Conservation (phyloP, 2,329 filamentous ascomycete species). For the Apiospora sp. region DNA sequence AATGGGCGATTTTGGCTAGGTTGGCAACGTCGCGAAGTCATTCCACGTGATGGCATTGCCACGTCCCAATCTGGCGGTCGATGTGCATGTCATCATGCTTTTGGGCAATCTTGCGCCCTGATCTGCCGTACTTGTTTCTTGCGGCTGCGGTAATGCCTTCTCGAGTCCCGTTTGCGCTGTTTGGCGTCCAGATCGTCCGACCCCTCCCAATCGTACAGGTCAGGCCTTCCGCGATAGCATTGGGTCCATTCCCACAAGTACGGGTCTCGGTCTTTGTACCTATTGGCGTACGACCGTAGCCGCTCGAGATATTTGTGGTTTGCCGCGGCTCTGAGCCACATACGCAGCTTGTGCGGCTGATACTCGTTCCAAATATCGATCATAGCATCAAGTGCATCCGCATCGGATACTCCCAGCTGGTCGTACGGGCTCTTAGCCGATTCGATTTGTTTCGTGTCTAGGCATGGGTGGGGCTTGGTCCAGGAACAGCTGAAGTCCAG, state of each 20-base stretch:
- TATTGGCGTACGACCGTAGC: neutral
- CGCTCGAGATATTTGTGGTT: neutral
- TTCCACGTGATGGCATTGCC: neutral
- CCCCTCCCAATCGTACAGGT: conserved; percentile 7
- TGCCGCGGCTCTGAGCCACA: neutral
- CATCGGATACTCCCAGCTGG: neutral
- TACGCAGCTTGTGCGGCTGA: neutral
- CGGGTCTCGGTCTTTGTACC: neutral
- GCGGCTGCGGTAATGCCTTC: neutral
- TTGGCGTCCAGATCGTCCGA: neutral
- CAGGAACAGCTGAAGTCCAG: conserved; percentile 29
- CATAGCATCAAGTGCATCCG: neutral
- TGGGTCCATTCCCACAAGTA: neutral
- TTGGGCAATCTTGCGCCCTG: too few species aligned
- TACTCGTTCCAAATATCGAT: neutral
- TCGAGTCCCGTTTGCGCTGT: neutral
- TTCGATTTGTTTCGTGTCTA: neutral
- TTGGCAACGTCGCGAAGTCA: conserved; percentile 4
- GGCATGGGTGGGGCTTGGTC: conserved; percentile 26
- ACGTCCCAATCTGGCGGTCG: neutral
- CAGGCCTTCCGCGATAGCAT: neutral
- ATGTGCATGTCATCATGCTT: neutral
- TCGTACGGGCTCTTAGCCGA: neutral
- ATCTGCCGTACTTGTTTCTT: neutral
- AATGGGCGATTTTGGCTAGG: neutral